A percentile compares a stretch with the other conserved stretches of the same genome.
These are phyloP conservation scores for Aspergillus taichungensis DNA, from an alignment of 495 filamentous ascomycete species.

Conservation along the genomic window DNA sequence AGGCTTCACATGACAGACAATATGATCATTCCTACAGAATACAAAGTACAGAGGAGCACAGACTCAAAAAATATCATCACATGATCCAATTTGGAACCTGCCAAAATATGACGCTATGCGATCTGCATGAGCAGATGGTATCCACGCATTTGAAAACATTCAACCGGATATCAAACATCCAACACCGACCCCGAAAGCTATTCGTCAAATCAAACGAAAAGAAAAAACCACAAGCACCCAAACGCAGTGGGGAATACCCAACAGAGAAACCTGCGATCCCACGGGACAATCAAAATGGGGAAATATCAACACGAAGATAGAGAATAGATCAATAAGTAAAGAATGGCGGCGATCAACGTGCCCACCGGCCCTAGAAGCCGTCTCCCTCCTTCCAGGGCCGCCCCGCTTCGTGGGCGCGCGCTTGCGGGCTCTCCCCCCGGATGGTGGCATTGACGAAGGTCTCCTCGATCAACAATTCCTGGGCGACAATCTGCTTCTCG, in stretches of 20 bases:
- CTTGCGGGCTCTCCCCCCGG: slow-evolving; percentile 42
- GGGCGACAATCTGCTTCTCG: slow-evolving; percentile 14
- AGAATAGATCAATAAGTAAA: slow-evolving; percentile 1
- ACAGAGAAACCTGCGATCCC: neutral
- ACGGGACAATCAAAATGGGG: neutral
- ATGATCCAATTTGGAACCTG: slow-evolving; percentile 4
- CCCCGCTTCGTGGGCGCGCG: slow-evolving; percentile 44
- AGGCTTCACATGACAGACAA: too few species aligned
- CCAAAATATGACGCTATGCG: slow-evolving; percentile 1
- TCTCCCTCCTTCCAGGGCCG: slow-evolving; percentile 45
- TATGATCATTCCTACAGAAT: neutral
- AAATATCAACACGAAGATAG: slow-evolving; percentile 1
- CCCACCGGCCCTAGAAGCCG: slow-evolving; percentile 27
- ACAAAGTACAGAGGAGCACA: neutral
- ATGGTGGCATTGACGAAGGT: slow-evolving; percentile 34
- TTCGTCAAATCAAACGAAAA: neutral
- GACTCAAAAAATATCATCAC: neutral
- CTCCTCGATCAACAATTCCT: slow-evolving; percentile 26
- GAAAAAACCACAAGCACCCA: neutral
- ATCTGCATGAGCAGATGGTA: neutral
- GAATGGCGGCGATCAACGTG: neutral
- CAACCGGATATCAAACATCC: slow-evolving; percentile 1
- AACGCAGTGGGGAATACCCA: neutral
- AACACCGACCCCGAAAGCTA: neutral
- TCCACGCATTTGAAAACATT: neutral